Conservation (phyloP, 495 filamentous ascomycete genomes). For the Friedmanniomyces simplex region DNA sequence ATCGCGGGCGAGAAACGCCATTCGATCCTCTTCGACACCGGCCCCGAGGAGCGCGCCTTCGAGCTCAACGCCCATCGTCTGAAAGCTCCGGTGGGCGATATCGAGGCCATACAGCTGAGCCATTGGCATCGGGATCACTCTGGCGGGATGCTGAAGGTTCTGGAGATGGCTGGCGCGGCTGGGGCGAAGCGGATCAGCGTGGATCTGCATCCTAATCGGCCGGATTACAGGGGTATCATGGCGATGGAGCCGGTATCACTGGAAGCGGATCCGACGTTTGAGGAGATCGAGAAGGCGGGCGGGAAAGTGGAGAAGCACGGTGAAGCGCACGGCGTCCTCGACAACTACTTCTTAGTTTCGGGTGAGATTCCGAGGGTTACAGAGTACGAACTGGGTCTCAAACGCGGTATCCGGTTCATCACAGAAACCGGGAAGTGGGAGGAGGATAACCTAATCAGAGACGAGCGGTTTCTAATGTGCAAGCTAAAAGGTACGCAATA, state of each 20-base stretch:
- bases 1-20: constrained; percentile 42
- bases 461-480: constrained; percentile 51
- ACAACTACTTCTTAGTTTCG: constrained; percentile 46
- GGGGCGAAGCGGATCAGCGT: constrained; percentile 29
- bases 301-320: constrained; percentile 36
- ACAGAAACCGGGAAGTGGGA: constrained; percentile 40
- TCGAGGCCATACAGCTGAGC: constrained; percentile 34
- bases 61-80: constrained; percentile 44
- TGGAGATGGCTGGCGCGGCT: constrained; percentile 35
- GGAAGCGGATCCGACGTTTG: constrained; percentile 49
- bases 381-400: constrained; percentile 44
- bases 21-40: constrained; percentile 50
- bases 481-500: constrained; percentile 42
- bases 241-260: constrained; percentile 36
- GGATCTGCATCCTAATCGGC: constrained; percentile 48
- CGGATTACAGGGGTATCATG: constrained; percentile 44
- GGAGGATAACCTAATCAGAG: constrained; percentile 44
- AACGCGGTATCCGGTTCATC: constrained; percentile 39
- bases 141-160: constrained; percentile 45
- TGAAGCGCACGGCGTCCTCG: constrained; percentile 43
- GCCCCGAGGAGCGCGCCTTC: constrained; percentile 48
- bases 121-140: constrained; percentile 59
- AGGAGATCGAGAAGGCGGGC: constrained; percentile 41
- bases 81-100: constrained; percentile 33
- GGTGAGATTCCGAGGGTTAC: constrained; percentile 48